Conservation (phyloP, 2,329 filamentous ascomycete genomes). For the Beauveria pseudobassiana region DNA sequence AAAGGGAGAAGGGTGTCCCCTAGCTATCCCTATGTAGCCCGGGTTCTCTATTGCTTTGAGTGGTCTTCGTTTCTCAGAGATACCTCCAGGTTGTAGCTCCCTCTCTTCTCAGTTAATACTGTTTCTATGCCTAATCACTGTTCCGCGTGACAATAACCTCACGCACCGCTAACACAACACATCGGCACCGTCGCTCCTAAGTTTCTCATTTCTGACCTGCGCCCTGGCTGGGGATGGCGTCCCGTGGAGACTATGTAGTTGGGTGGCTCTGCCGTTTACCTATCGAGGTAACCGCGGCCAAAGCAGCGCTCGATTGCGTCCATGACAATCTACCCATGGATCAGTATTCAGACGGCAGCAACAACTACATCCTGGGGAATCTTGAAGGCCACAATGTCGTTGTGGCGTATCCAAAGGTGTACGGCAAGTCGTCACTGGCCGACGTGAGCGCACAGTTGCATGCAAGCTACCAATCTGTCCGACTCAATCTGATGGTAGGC, state of each 20-base stretch:
- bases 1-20: too few relatives aligned
- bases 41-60: too few relatives aligned
- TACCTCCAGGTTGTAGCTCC: too few relatives aligned
- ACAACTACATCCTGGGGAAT: constrained; percentile 14
- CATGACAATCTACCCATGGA: constrained; percentile 12
- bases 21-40: too few relatives aligned
- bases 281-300: constrained; percentile 23
- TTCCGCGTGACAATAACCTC: background rate
- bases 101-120: background rate
- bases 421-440: too few relatives aligned
- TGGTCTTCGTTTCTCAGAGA: too few relatives aligned
- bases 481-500: background rate
- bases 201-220: background rate
- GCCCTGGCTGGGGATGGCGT: background rate
- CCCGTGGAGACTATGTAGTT: constrained; percentile 19
- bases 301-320: constrained; percentile 22
- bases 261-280: constrained; percentile 27
- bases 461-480: background rate
- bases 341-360: constrained; percentile 12
- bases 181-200: background rate
- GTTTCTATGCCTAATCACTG: background rate
- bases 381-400: background rate
- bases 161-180: background rate
- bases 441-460: background rate
- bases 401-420: background rate